These are phyloP conservation scores for Penicillium fimorum DNA, from an alignment of 495 filamentous ascomycete species.

Conservation along the genomic window DNA sequence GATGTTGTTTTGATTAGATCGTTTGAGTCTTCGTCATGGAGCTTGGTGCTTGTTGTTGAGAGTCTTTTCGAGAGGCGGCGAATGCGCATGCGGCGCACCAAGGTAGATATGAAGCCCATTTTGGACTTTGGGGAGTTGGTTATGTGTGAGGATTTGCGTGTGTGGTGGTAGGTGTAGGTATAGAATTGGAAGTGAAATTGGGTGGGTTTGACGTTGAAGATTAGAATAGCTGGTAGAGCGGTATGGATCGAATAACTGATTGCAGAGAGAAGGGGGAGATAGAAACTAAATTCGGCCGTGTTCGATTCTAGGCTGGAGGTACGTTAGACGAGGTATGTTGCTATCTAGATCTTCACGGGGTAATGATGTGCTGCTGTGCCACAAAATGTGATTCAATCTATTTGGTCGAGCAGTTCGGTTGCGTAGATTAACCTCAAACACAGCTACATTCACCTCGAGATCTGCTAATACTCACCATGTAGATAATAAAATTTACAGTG, in stretches of 20 bases:
- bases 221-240: background rate
- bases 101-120: constrained; percentile 28
- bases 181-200: background rate
- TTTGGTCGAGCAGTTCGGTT: background rate
- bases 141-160: background rate
- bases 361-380: too few species aligned
- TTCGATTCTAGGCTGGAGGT: background rate
- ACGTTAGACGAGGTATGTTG: constrained; percentile 9
- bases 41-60: constrained; percentile 17
- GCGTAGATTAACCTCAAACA: background rate
- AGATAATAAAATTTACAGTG: background rate
- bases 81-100: constrained; percentile 20
- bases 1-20: constrained; percentile 26
- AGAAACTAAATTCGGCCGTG: background rate
- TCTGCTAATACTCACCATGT: background rate
- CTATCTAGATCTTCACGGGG: constrained; percentile 5
- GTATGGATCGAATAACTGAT: background rate
- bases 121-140: background rate
- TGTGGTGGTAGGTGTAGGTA: background rate
- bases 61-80: constrained; percentile 20
- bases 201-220: background rate
- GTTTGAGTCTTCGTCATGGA: constrained; percentile 24
- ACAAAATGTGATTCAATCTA: background rate
- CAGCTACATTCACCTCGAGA: background rate
- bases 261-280: background rate